Base-by-base conservation (phyloP, 2,329 filamentous ascomycete genomes). In the Coniochaeta sp. region DNA sequence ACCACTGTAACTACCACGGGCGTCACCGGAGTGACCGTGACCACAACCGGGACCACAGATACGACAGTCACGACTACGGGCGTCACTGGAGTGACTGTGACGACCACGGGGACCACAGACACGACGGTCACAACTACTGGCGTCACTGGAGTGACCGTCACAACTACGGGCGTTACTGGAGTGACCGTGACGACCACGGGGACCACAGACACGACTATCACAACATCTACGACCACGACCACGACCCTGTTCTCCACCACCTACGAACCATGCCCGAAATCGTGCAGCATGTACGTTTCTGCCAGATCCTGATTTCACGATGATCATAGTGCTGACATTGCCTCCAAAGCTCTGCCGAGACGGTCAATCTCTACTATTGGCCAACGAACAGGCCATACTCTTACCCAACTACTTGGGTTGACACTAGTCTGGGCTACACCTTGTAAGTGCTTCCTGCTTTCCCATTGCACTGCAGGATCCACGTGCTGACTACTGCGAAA, bases 341-440 rank as follows among this genome's bases (percentile, higher is more conserved):
- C 8, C 7, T 31, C 14, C 34, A 36, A 36, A 65, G 68, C 40
- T 67, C 64, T 40, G 72, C 67, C 24, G 69, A 64, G n/a, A 73
- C 71, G 1, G 72, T 74, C 28, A 67, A 69, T 55, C 57, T 74
- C 24, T 70, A 69, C 62, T 74, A 66, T 66, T 74, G 72, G 72
- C 72, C 71, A 7, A 72, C 71, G 16, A 60, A 67, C 61, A 65
- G 68, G 22, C 65, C 67, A 54, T 70, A 67, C 61, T 63, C 67
- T 1, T 74, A 73, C 60, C 71, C 72, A 0, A 61, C 70, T 8
- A 74, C 72, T 33, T 71, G 68, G 59, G 65, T 71, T 38, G 66
- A 73, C 52, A 58, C 64, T 16, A 59, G 38, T 2, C 61, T 72
- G 4, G 65, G 61, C 57, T 74, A 74, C 58, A 73, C 71, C 26